phyloP scores from a whole-genome alignment of 495 filamentous ascomycete species.

The Copromyces sp. region DNA sequence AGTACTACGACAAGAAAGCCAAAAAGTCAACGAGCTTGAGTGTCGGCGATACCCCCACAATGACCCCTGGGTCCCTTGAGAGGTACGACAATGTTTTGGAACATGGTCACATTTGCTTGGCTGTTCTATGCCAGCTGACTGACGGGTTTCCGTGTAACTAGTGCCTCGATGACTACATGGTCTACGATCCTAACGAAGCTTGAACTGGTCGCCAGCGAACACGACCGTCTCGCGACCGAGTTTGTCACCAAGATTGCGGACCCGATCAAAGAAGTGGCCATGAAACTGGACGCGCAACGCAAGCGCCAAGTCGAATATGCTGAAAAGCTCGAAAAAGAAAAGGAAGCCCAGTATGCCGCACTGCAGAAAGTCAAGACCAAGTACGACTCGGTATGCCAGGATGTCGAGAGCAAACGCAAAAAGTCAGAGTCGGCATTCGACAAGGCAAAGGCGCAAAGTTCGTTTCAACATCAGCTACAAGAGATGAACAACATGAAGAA shows the following conservation, averaged over 20 bases:
- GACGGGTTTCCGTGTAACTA: slow-evolving; percentile 9
- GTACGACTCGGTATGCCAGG: slow-evolving; percentile 87
- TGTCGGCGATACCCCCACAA: slow-evolving; percentile 83
- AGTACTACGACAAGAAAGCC: slow-evolving; percentile 92
- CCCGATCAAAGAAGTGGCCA: slow-evolving; percentile 59
- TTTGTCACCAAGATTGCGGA: slow-evolving; percentile 72
- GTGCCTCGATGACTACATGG: slow-evolving; percentile 94
- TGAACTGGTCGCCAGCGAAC: slow-evolving; percentile 78
- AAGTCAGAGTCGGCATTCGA: slow-evolving; percentile 88
- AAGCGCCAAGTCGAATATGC: slow-evolving; percentile 88
- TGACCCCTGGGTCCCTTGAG: slow-evolving; percentile 93
- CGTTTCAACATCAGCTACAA: slow-evolving; percentile 77
- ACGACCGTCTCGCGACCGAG: slow-evolving; percentile 71
- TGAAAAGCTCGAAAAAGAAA: slow-evolving; percentile 76
- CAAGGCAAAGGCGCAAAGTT: slow-evolving; percentile 75
- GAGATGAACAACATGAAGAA: slow-evolving; percentile 99
- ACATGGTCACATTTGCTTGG: not conserved
- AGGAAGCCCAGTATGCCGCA: slow-evolving; percentile 72
- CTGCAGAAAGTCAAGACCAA: slow-evolving; percentile 83
- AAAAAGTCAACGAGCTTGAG: slow-evolving; percentile 82
- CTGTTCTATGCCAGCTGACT: not conserved
- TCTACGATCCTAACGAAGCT: slow-evolving; percentile 82
- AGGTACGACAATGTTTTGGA: slow-evolving; percentile 38
- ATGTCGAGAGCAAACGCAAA: slow-evolving; percentile 88
- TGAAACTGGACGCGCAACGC: slow-evolving; percentile 81